Percentiles rank a stretch among this genome's conserved stretches.
These are phyloP conservation scores for Grigorovia transvaalensis DNA, from an alignment of 805 yeast species.

Conservation along the genomic window DNA sequence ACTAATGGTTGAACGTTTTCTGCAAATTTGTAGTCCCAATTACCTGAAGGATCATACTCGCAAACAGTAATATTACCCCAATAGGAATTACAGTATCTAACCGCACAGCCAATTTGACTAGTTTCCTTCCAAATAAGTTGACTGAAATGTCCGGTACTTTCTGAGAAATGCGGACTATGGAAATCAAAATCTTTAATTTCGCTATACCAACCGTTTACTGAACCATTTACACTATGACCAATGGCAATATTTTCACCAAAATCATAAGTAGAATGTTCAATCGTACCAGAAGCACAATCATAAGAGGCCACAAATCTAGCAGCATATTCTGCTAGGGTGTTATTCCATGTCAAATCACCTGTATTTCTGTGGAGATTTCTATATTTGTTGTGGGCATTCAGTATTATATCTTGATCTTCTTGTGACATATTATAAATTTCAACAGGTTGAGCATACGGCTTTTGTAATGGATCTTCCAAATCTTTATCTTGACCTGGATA, in stretches of 20 bases:
- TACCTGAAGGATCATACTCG: conserved; percentile 68
- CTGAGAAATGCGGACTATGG: conserved; percentile 37
- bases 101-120: conserved; percentile 59
- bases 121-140: conserved; percentile 63
- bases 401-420: neutral
- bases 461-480: neutral
- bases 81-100: conserved; percentile 43
- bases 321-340: conserved; percentile 38
- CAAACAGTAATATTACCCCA: conserved; percentile 62
- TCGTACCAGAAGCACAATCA: conserved; percentile 42
- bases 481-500: neutral
- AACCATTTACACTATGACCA: conserved; percentile 36
- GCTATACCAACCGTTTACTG: conserved; percentile 64
- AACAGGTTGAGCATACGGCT: neutral
- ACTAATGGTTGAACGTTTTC: conserved; percentile 21
- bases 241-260: conserved; percentile 75
- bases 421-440: neutral
- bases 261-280: conserved; percentile 44
- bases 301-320: conserved; percentile 38
- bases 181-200: conserved; percentile 50
- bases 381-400: conserved; percentile 28
- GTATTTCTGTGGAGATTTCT: conserved; percentile 29
- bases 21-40: conserved; percentile 44
- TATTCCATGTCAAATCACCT: conserved; percentile 40
- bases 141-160: conserved; percentile 58